Evolutionary conservation across 768 basidiomycete species (phyloP).

Genomic region (Mycena chlorophos): DNA sequence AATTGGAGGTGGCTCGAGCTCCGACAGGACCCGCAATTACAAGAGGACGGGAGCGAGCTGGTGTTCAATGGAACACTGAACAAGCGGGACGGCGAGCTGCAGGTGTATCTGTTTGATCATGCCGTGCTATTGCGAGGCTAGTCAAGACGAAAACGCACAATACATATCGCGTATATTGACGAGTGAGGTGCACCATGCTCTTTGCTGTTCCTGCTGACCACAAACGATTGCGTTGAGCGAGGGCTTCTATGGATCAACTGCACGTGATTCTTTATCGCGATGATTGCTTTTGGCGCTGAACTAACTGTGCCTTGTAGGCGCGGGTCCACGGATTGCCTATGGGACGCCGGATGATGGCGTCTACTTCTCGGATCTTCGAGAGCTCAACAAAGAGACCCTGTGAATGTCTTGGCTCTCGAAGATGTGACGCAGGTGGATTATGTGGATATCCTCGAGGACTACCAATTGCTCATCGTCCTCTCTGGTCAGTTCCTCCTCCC

Average conservation of each 20-base stretch:
- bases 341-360: conserved; percentile 99
- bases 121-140: conserved; percentile 85
- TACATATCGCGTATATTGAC: conserved; percentile 89
- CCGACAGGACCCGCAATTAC: conserved; percentile 75
- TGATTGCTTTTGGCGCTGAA: neutral
- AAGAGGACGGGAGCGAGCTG: conserved; percentile 87
- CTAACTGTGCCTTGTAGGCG: conserved; percentile 48
- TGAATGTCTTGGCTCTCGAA: conserved; percentile 84
- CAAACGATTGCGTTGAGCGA: conserved; percentile 82
- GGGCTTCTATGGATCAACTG: conserved; percentile 87
- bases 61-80: conserved; percentile 89
- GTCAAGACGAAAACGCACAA: conserved; percentile 87
- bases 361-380: conserved; percentile 86
- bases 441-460: conserved; percentile 97
- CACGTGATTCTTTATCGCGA: too few species aligned
- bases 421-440: conserved; percentile 94
- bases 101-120: conserved; percentile 96
- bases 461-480: conserved; percentile 94
- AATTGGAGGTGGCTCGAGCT: conserved; percentile 10
- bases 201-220: too few species aligned
- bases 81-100: conserved; percentile 87
- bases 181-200: conserved; percentile 51
- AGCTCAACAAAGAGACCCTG: conserved; percentile 75
- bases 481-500: conserved; percentile 61
- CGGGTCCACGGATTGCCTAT: conserved; percentile 84